Evolutionary conservation across 129 eudicot genomes (phyloP).

Genomic region (Tanacetum coccineum): DNA sequence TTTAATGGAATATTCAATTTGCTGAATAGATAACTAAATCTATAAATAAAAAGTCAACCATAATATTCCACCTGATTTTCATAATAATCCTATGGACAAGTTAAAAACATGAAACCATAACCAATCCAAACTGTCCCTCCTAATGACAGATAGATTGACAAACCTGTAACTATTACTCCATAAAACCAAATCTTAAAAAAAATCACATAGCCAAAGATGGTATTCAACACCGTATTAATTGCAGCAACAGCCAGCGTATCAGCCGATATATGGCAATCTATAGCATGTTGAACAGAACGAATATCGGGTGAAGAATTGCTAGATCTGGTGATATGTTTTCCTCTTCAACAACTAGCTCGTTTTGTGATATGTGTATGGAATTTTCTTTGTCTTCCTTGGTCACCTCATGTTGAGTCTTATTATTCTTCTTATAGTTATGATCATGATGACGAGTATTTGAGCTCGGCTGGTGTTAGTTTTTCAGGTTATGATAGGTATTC

Average conservation of each 20-base stretch:
- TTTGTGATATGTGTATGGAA: constrained; percentile 47
- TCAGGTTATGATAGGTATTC: constrained; percentile 31
- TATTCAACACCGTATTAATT: constrained; percentile 26
- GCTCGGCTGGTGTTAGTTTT: constrained; percentile 22
- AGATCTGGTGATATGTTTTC: constrained; percentile 53
- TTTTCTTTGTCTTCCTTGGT: constrained; percentile 49
- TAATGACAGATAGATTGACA: too few relatives aligned
- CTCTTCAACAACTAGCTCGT: constrained; percentile 54
- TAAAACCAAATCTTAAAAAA: too few relatives aligned
- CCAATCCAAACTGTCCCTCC: too few relatives aligned
- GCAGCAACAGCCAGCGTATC: constrained; percentile 42
- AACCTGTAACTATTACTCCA: too few relatives aligned
- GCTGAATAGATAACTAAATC: too few relatives aligned
- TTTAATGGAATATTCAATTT: too few relatives aligned
- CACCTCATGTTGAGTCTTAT: constrained; percentile 29
- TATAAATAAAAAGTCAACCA: too few relatives aligned
- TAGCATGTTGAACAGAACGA: constrained; percentile 49
- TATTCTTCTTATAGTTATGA: constrained; percentile 18
- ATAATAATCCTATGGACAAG: too few relatives aligned
- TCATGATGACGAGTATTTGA: constrained; percentile 17
- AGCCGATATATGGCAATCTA: constrained; percentile 49
- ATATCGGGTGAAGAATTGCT: constrained; percentile 36
- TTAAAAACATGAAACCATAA: too few relatives aligned
- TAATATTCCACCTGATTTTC: too few relatives aligned
- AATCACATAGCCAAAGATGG: too few relatives aligned